Evolutionary conservation across 202 grass and related monocot species (phyloP).

Genomic region (Eragrostis tef): DNA sequence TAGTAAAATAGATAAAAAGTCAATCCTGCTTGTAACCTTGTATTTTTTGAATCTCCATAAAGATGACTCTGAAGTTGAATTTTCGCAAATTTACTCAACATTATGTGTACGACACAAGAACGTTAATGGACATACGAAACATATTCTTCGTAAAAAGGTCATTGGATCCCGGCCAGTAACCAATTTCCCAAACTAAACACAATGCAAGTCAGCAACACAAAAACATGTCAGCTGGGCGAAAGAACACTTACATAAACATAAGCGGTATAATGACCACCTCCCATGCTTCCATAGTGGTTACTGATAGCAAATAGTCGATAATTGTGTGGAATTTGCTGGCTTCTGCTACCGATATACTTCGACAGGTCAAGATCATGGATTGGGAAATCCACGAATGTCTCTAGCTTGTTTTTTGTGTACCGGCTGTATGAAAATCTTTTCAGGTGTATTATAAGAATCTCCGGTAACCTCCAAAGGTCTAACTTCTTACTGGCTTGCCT

Average conservation of each 20-base stretch:
- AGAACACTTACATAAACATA: conserved; percentile 83
- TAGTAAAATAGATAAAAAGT: background rate
- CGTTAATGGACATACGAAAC: too few species aligned
- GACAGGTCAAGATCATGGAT: conserved; percentile 85
- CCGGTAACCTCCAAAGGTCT: conserved; percentile 93
- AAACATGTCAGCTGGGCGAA: background rate
- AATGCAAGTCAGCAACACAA: background rate
- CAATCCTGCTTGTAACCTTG: background rate
- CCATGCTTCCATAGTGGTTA: conserved; percentile 96
- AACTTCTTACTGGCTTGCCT: conserved; percentile 89
- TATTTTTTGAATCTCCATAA: too few species aligned
- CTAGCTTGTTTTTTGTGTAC: conserved; percentile 90
- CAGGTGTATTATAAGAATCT: conserved; percentile 93
- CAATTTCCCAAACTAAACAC: background rate
- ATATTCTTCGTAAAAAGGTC: background rate
- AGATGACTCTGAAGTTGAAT: background rate
- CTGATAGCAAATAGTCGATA: conserved; percentile 89
- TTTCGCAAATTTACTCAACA: background rate
- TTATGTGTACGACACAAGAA: background rate
- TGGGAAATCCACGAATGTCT: conserved; percentile 89
- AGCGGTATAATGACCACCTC: conserved; percentile 95
- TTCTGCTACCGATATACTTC: conserved; percentile 59
- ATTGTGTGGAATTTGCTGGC: conserved; percentile 53
- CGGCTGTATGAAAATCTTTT: conserved; percentile 92
- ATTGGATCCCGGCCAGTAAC: background rate